These are phyloP conservation scores for Ustilago esculenta DNA, from an alignment of 1,284 basidiomycete species.

Conservation along the genomic window DNA sequence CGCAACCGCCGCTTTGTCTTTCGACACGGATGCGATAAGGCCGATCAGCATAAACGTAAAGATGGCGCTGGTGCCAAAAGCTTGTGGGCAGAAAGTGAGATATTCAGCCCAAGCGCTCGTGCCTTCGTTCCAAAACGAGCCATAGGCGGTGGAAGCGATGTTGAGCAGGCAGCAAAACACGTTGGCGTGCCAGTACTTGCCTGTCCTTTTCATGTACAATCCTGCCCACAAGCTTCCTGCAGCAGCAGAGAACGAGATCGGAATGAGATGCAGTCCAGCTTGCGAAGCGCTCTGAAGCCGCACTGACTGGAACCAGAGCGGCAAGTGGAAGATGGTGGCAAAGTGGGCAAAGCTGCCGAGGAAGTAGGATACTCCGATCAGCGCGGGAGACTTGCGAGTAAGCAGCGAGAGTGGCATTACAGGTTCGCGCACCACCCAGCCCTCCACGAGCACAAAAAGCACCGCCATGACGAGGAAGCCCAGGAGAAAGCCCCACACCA, in stretches of 20 bases:
- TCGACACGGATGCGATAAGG: constrained; percentile 50
- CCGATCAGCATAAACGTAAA: constrained; percentile 80
- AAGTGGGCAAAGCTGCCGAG: constrained; percentile 36
- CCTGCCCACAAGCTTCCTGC: constrained; percentile 81
- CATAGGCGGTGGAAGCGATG: constrained; percentile 24
- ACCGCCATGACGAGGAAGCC: constrained; percentile 71
- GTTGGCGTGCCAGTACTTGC: constrained; percentile 79
- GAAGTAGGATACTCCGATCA: constrained; percentile 36
- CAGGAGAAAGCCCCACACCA: constrained; percentile 53
- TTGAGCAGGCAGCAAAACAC: constrained; percentile 70
- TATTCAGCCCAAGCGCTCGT: constrained; percentile 77
- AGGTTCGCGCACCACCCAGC: constrained; percentile 68
- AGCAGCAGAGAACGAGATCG: constrained; percentile 79
- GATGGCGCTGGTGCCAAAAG: constrained; percentile 73
- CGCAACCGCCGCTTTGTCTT: constrained; percentile 75
- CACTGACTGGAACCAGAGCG: constrained; percentile 88
- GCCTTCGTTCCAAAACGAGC: constrained; percentile 67
- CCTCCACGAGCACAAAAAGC: constrained; percentile 70
- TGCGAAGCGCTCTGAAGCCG: constrained; percentile 76
- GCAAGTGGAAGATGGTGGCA: constrained; percentile 73
- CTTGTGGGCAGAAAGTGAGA: constrained; percentile 71
- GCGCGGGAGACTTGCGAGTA: constrained; percentile 24
- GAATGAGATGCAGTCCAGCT: constrained; percentile 79
- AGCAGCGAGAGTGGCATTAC: constrained; percentile 52
- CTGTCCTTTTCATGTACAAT: constrained; percentile 81